Percentiles rank a stretch among this genome's conserved stretches.
phyloP scores from a whole-genome alignment of 2,329 filamentous ascomycete genomes.

The Aspergillus brunneoviolaceus region DNA sequence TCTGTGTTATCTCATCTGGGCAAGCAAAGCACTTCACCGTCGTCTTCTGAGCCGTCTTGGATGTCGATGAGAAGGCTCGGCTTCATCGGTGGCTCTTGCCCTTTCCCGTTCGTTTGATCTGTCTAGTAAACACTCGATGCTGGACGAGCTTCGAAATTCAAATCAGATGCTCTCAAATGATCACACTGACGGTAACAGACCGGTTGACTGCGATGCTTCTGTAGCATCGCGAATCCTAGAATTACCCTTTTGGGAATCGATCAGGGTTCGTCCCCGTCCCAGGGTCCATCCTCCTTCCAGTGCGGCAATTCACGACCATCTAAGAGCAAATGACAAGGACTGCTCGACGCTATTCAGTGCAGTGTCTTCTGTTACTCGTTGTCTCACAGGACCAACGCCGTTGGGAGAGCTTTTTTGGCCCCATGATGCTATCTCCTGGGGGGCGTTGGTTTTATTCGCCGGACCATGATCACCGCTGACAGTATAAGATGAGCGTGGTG shows the following conservation, averaged over 20 bases:
- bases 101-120: neutral
- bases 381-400: neutral
- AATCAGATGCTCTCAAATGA: neutral
- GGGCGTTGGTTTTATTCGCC: neutral
- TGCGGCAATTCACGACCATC: neutral
- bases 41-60: neutral
- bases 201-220: neutral
- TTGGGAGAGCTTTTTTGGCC: neutral
- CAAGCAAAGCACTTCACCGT: neutral
- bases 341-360: neutral
- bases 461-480: neutral
- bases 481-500: neutral
- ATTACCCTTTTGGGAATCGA: neutral
- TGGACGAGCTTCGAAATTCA: neutral
- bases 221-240: neutral
- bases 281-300: neutral
- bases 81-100: neutral
- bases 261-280: neutral
- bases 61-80: neutral
- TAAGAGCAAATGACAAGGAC: slow-evolving; percentile 1
- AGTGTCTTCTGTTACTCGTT: neutral
- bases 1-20: neutral
- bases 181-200: neutral
- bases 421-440: neutral
- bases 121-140: neutral